A percentile compares a stretch with the other conserved stretches of the same genome.
Evolutionary conservation across 140 eudicot genomes (phyloP).

Genomic region (Ambrosia hybrid): DNA sequence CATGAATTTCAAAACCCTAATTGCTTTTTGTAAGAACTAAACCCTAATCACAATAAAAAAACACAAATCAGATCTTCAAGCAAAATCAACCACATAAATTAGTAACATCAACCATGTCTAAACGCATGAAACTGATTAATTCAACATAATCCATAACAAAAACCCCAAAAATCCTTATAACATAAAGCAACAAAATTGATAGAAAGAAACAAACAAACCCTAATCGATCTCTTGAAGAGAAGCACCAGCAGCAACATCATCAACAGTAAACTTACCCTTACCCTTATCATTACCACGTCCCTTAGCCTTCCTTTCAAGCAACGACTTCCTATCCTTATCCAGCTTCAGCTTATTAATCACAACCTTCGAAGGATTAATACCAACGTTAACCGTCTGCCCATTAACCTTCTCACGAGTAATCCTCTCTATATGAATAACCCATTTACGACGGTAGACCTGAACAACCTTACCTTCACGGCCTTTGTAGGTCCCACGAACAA

Average conservation of each 20-base stretch:
- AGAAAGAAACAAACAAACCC: conserved; percentile 5
- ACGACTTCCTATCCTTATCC: conserved; percentile 54
- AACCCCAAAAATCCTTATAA: conserved; percentile 15
- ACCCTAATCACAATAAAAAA: too few species aligned
- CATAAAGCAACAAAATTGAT: conserved; percentile 10
- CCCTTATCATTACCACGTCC: conserved; percentile 57
- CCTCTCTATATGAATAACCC: conserved; percentile 63
- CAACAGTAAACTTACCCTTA: conserved; percentile 55
- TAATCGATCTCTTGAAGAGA: conserved; percentile 43
- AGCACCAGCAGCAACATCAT: conserved; percentile 44
- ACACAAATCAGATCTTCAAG: neutral
- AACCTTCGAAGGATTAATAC: conserved; percentile 54
- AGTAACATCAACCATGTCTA: neutral
- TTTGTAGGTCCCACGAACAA: conserved; percentile 61
- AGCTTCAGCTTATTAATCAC: conserved; percentile 48
- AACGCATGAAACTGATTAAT: conserved; percentile 8
- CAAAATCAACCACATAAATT: neutral
- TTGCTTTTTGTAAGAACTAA: too few species aligned
- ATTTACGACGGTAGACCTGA: conserved; percentile 54
- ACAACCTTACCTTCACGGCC: conserved; percentile 61
- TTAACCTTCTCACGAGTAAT: conserved; percentile 67
- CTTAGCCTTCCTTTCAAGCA: conserved; percentile 60
- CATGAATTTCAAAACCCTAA: too few species aligned
- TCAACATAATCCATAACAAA: conserved; percentile 13
- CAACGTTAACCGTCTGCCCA: conserved; percentile 60